These are phyloP conservation scores for Colletotrichum incanum DNA, from an alignment of 2,329 filamentous ascomycete species.

Conservation along the genomic window DNA sequence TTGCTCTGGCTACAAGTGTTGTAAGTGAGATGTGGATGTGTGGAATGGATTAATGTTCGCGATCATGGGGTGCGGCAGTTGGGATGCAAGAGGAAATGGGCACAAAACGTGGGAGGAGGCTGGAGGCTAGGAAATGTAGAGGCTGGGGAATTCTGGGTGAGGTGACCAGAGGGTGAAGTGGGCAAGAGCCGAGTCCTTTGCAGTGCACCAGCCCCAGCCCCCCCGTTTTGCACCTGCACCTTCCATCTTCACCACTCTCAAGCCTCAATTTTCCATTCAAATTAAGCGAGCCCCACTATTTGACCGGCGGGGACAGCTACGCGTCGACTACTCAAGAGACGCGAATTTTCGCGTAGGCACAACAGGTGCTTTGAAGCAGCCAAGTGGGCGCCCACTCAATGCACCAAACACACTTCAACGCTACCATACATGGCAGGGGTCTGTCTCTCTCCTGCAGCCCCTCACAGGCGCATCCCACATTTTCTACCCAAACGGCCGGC, in stretches of 20 bases:
- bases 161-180: slow-evolving; percentile 19
- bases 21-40: slow-evolving; percentile 41
- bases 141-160: slow-evolving; percentile 27
- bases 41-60: slow-evolving; percentile 42
- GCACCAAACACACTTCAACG: background rate
- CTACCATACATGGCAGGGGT: slow-evolving; percentile 12
- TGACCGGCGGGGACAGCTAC: slow-evolving; percentile 1
- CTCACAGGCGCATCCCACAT: slow-evolving; percentile 32
- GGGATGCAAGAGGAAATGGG: slow-evolving; percentile 39
- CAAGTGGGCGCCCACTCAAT: background rate
- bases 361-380: slow-evolving; percentile 10
- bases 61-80: slow-evolving; percentile 39
- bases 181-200: slow-evolving; percentile 12
- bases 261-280: slow-evolving; percentile 32
- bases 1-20: slow-evolving; percentile 43
- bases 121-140: slow-evolving; percentile 40
- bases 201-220: slow-evolving; percentile 42
- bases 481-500: slow-evolving; percentile 28
- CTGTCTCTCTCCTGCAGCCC: slow-evolving; percentile 8
- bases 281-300: slow-evolving; percentile 39
- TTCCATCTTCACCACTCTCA: slow-evolving; percentile 2
- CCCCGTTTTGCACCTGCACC: slow-evolving; percentile 31
- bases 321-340: slow-evolving; percentile 31
- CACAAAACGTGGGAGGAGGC: slow-evolving; percentile 39
- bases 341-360: slow-evolving; percentile 43